Evolutionary conservation across 148 eudicot species (phyloP), one percentile per base, ranked within the genome.

Genomic region (Fagopyrum tataricum): DNA sequence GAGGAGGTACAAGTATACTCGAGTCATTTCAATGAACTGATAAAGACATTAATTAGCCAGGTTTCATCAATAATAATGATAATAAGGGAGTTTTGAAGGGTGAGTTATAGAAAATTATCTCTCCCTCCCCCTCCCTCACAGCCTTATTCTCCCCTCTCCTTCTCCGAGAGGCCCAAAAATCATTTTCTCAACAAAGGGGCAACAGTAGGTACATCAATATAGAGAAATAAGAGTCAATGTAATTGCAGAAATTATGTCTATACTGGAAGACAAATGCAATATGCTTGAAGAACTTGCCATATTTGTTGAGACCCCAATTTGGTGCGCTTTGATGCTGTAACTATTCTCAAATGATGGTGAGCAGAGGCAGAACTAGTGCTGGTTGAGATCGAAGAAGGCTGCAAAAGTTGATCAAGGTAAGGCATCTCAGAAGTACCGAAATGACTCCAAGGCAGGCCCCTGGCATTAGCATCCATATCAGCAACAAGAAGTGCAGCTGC

Each of bases 401-500:
- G 98, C 85, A 95, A 76, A 47, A 95, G 82, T 82, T 95, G 97
- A 88, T 92, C 97, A 67, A 95, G 93, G 77, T 85, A 95, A 76
- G 96, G 96, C 97, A 95, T 90, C 52, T 95, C 96, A 64, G 90
- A 86, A 69, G 91, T 90, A 72, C 98, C 98, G 78, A 85, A 91
- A 72, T 82, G 80, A 74, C 74, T 88, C 98, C 93, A 90, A 67
- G 87, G 83, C 80, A 88, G 87, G 73, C 97, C 93, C 73, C 85
- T 90, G 58, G 79, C 81, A 83, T 80, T 91, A 70, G 90, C 82
- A 82, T 95, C 96, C 90, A 85, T 79, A 79, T 95, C 97, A 40
- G 96, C 86, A 17, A 95, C 86, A 78, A 95, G 93, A 64, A 95
- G 90, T 71, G 98, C 93, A 37, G 97, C 97, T 23, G 97, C 98